Evolutionary conservation across 345 rosid species (phyloP), one percentile per base, ranked within the genome.

Genomic region (Sisymbrium irio): DNA sequence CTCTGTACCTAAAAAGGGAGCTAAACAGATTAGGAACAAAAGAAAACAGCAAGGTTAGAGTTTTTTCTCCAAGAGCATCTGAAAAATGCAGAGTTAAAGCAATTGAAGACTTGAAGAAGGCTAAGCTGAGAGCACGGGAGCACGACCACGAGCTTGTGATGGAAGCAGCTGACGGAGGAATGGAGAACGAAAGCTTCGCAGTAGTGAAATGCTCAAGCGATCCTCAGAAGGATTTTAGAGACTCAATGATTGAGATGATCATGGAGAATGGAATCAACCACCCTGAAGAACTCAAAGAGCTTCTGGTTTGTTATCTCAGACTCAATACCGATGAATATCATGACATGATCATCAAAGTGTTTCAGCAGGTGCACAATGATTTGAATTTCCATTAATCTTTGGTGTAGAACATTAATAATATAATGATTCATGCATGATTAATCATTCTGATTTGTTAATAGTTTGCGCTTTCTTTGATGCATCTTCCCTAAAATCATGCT

Each of bases 181-280:
- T 33, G 15, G 71, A 78, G 32, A 78, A 82, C 30, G 91, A 88
- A 70, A 88, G 86, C 82, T 85, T 83, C 67, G 95, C 95, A 19
- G 74, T 89, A 55, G 92, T 83, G 75, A 94, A 88, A 82, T 83
- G 86, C 72, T 88, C 98, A 0, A 81, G 49, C 27, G 86, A 91
- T 81, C 97, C 97, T 1, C 86, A 80, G 40, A 80, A 86, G 49
- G 96, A 91, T 77, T 94, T 94, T 67, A 79, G 89, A 81, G 96
- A 91, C 35, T 94, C 98, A 6, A 86, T 91, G 98, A 69, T 78
- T 3, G 98, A 91, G 85, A 94, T 94, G 98, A 91, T 89, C 60
- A 65, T 77, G 76, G 97, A 86, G 80, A 84, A 83, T 62, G 81
- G 77, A 70, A 86, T 89, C 75, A 73, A 73, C 65, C 75, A 44